Evolutionary conservation across 1,284 basidiomycete genomes (phyloP).

Genomic region (Rhodotorula glutinis): DNA sequence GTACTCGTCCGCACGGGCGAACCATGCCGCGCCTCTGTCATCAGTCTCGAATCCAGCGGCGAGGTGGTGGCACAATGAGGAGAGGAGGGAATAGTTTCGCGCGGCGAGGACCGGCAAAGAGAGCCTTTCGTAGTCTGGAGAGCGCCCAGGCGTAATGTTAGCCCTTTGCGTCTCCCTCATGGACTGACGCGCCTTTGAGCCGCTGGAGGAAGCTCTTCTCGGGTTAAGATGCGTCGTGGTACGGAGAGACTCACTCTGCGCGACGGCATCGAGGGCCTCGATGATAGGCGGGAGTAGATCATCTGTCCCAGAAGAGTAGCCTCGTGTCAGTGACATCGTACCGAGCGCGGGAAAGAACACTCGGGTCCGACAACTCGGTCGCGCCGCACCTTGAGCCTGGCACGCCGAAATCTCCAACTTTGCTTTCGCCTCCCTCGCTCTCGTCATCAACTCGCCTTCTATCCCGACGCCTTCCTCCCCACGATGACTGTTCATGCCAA

Average conservation of each 20-base stretch:
- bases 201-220: too few relatives aligned
- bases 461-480: not conserved
- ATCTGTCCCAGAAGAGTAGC: not conserved
- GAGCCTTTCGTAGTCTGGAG: not conserved
- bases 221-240: too few relatives aligned
- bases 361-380: too few relatives aligned
- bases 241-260: not conserved
- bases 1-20: not conserved
- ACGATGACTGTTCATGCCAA: not conserved
- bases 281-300: not conserved
- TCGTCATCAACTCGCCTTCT: not conserved
- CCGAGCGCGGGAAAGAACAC: too few relatives aligned
- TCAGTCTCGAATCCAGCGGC: not conserved
- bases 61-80: not conserved
- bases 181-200: too few relatives aligned
- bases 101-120: not conserved
- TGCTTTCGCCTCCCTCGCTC: conserved; percentile 9
- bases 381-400: conserved; percentile 3
- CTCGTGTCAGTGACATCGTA: too few relatives aligned
- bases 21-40: not conserved
- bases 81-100: not conserved
- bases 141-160: too few relatives aligned
- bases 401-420: not conserved
- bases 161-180: too few relatives aligned
- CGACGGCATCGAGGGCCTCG: conserved; percentile 1